phyloP scores from a whole-genome alignment of 306 rosid species.

The Sechiopsis laciniata region DNA sequence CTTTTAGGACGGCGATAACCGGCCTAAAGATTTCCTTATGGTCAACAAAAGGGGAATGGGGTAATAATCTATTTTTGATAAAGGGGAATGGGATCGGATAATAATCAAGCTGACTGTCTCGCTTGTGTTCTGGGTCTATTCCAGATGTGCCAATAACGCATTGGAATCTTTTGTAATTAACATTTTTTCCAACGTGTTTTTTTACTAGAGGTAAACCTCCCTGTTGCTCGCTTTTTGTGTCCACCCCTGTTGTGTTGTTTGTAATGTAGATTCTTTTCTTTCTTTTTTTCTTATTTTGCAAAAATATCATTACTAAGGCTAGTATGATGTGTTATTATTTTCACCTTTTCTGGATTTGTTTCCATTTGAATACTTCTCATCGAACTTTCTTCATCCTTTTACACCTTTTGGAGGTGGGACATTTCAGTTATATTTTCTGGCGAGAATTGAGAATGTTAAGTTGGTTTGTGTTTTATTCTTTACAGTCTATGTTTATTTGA shows the following conservation, averaged over 20 bases:
- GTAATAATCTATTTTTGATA: too few relatives aligned
- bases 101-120: constrained; percentile 4
- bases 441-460: not conserved
- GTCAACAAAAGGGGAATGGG: too few relatives aligned
- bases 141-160: not conserved
- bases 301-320: not conserved
- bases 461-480: not conserved
- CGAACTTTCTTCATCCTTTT: not conserved
- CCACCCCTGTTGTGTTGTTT: not conserved
- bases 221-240: not conserved
- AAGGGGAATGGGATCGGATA: too few relatives aligned
- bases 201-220: not conserved
- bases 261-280: not conserved
- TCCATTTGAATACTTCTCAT: not conserved
- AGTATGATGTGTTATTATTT: too few relatives aligned
- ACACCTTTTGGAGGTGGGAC: not conserved
- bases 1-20: too few relatives aligned
- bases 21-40: too few relatives aligned
- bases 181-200: constrained; percentile 7
- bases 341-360: not conserved
- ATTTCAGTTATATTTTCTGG: not conserved
- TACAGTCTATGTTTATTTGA: not conserved
- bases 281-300: not conserved
- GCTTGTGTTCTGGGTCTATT: not conserved
- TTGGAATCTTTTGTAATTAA: not conserved